These are phyloP conservation scores for Fusarium fracticaudum DNA, from an alignment of 2,329 filamentous ascomycete genomes.

Conservation along the genomic window DNA sequence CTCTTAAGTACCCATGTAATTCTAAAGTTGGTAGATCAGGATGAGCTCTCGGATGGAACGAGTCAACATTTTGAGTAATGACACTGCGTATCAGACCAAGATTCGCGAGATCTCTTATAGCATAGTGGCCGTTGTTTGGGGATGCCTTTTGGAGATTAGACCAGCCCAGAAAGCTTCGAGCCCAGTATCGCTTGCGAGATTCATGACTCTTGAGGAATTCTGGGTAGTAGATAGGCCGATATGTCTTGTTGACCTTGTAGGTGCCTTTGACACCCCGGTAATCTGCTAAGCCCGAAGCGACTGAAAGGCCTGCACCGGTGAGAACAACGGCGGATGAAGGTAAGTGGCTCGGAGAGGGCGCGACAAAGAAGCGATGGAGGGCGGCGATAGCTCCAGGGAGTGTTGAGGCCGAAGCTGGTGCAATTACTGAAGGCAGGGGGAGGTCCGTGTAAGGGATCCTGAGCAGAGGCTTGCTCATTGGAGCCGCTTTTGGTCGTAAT, in stretches of 20 bases:
- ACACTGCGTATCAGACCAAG: conserved; percentile 79
- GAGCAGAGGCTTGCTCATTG: conserved; percentile 77
- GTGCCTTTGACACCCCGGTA: conserved; percentile 91
- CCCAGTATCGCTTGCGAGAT: conserved; percentile 93
- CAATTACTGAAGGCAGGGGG: conserved; percentile 77
- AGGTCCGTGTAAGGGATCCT: conserved; percentile 91
- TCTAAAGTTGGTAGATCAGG: conserved; percentile 80
- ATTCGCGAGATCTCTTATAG: conserved; percentile 75
- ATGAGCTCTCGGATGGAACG: conserved; percentile 84
- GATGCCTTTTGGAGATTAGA: conserved; percentile 79
- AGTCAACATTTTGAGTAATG: conserved; percentile 97
- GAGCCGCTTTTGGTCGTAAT: neutral
- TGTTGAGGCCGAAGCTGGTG: conserved; percentile 77
- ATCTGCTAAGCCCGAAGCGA: conserved; percentile 91
- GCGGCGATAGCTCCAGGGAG: conserved; percentile 79
- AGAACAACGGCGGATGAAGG: conserved; percentile 60
- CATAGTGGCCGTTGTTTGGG: conserved; percentile 83
- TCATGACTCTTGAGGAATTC: conserved; percentile 88
- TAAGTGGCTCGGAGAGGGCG: conserved; percentile 62
- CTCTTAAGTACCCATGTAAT: conserved; percentile 89
- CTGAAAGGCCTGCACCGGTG: conserved; percentile 91
- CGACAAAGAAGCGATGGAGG: conserved; percentile 78
- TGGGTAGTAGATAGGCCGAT: conserved; percentile 90
- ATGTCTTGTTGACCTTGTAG: conserved; percentile 90
- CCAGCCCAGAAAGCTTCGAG: conserved; percentile 93